Base-by-base conservation (phyloP, 495 filamentous ascomycete species). In the Penicillium roqueforti region DNA sequence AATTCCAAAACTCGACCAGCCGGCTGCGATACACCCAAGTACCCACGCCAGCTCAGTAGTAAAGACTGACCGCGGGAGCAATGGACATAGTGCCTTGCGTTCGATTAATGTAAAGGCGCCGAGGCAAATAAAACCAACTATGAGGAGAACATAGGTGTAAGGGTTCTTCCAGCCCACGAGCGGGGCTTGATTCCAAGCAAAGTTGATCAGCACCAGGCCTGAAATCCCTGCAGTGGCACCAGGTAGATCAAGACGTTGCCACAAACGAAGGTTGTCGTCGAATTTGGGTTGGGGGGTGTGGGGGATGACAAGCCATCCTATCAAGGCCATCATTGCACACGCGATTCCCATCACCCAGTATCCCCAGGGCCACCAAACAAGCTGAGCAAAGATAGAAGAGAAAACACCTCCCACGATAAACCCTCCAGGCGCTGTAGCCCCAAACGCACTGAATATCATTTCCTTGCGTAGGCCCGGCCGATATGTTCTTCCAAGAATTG, bases 131-230 rank as follows among this genome's bases (percentile, higher is more conserved):
- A 83, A 31, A 1, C 83, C 82, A 18, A 83, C 31, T 29, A 83
- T 76, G n/a, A 88, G 67, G 11, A 79, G 61, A 6, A 74, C 65
- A 53, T 82, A 82, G 29, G 69, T 71, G 42, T 83, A 80, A 0
- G 82, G 75, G 28, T 61, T 63, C 23, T 55, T 29, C 85, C 84
- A 88, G 10, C 83, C 82, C 5, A 79, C 80, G 9, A 77, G 63
- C 0, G 82, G 71, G 0, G 73, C 83, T 53, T 85, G 83, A 51
- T 86, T 87, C 80, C 76, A 82, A 0, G 80, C 73, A 51, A 84
- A 75, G 55, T 83, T 84, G 63, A 83, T 67, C n/a, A 87, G 65
- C 9, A 86, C 64, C 31, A 88, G 65, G 14, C 74, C 80, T 0
- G 62, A 58, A 3, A 87, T 72, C 11, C 84, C 84, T 6, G 73